These are phyloP conservation scores for Vitis rotundifolia DNA, from an alignment of 164 flowering plant species.

Conservation along the genomic window DNA sequence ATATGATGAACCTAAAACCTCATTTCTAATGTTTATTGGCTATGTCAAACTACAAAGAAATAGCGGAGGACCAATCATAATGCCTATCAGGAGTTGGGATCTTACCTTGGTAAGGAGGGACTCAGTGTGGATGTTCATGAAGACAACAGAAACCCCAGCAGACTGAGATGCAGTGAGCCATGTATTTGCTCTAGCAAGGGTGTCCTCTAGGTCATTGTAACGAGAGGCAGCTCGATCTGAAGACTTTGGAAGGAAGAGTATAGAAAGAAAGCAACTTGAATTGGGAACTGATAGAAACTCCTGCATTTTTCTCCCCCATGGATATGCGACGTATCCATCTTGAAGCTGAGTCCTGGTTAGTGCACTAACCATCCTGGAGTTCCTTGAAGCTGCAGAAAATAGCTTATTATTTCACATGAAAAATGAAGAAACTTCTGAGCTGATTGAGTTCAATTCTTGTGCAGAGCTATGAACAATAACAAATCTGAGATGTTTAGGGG, in stretches of 20 bases:
- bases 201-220: constrained; percentile 87
- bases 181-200: constrained; percentile 84
- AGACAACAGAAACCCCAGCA: constrained; percentile 79
- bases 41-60: too few species aligned
- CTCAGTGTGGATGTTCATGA: constrained; percentile 89
- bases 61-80: too few species aligned
- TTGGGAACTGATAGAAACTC: constrained; percentile 60
- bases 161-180: constrained; percentile 86
- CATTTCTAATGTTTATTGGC: too few species aligned
- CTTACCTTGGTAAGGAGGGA: constrained; percentile 94
- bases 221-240: constrained; percentile 56
- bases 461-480: too few species aligned
- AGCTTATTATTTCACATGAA: background rate
- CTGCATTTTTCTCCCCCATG: constrained; percentile 84
- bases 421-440: background rate
- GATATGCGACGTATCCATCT: constrained; percentile 84
- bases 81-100: background rate
- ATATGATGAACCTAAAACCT: too few species aligned
- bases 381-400: constrained; percentile 68
- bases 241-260: constrained; percentile 83
- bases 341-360: constrained; percentile 64
- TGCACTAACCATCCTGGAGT: constrained; percentile 65
- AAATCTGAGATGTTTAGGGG: too few species aligned
- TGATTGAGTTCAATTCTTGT: too few species aligned
- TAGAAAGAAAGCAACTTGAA: constrained; percentile 83